A percentile compares a stretch with the other conserved stretches of the same genome.
phyloP scores from a whole-genome alignment of 176 grass and related monocot species.

The Tillandsia leiboldiana region DNA sequence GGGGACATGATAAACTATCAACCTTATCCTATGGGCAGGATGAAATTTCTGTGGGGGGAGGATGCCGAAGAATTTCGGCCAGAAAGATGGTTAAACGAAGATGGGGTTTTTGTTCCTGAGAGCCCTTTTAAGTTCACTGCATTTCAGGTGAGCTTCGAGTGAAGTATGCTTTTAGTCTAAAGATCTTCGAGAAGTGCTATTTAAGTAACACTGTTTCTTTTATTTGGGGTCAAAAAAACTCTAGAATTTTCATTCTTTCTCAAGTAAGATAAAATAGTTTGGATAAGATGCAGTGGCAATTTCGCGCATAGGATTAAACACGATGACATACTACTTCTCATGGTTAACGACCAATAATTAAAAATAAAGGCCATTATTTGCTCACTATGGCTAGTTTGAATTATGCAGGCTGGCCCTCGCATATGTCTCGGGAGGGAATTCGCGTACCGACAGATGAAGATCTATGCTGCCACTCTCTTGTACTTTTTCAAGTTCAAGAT shows the following conservation, averaged over 20 bases:
- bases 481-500: conserved; percentile 56
- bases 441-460: conserved; percentile 82
- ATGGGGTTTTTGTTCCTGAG: conserved; percentile 43
- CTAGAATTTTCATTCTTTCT: no score
- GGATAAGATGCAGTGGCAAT: no score
- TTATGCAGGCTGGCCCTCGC: conserved; percentile 50
- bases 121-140: conserved; percentile 71
- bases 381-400: neutral
- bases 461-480: conserved; percentile 41
- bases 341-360: neutral
- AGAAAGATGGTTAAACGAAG: conserved; percentile 59
- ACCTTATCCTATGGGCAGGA: conserved; percentile 73
- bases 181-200: neutral
- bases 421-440: conserved; percentile 89
- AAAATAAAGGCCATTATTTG: neutral
- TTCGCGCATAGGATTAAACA: no score
- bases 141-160: conserved; percentile 42
- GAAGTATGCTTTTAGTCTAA: neutral
- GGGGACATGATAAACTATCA: conserved; percentile 71
- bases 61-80: conserved; percentile 68
- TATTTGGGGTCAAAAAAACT: no score
- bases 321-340: neutral
- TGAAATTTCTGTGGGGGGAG: conserved; percentile 67
- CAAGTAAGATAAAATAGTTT: no score
- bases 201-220: no score